Conservation (phyloP, 108 stramenopile genomes). For the Conticribra guillardii region DNA sequence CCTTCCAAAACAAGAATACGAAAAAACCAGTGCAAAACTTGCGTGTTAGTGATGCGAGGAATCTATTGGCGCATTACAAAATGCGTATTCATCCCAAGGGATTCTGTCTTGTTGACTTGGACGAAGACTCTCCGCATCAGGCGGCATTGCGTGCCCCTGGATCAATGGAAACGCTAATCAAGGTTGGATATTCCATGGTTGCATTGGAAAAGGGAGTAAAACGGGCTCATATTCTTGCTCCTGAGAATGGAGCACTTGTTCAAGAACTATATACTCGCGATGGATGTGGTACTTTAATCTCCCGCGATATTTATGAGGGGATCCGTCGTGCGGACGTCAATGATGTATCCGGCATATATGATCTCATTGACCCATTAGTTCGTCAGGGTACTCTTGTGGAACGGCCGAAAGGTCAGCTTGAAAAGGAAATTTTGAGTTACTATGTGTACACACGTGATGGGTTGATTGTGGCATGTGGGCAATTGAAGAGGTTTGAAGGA, state of each 20-base stretch:
- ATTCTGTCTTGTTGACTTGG: conserved; percentile 51
- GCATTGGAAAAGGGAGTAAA: conserved; percentile 88
- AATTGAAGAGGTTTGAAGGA: conserved; percentile 83
- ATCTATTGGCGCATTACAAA: conserved; percentile 65
- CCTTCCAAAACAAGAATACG: conserved; percentile 54
- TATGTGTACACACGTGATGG: conserved; percentile 92
- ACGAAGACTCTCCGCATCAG: conserved; percentile 40
- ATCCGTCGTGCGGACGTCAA: conserved; percentile 85
- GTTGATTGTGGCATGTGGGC: conserved; percentile 87
- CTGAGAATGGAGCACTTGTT: conserved; percentile 82
- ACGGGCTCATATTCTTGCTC: conserved; percentile 88
- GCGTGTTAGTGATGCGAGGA: conserved; percentile 75
- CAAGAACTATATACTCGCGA: conserved; percentile 97
- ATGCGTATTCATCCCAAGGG: conserved; percentile 72
- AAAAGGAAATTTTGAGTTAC: conserved; percentile 83
- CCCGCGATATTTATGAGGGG: conserved; percentile 94
- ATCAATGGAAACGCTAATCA: conserved; percentile 60
- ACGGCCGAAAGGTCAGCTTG: conserved; percentile 75
- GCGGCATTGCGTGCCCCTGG: conserved; percentile 43
- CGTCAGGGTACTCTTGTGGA: conserved; percentile 82
- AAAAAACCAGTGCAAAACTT: conserved; percentile 73
- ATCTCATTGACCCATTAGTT: conserved; percentile 89
- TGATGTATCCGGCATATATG: conserved; percentile 87
- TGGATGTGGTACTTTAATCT: conserved; percentile 92
- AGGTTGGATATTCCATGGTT: conserved; percentile 78